Conservation (phyloP, 2,329 filamentous ascomycete genomes). For the Ambrosiella beaveri region DNA sequence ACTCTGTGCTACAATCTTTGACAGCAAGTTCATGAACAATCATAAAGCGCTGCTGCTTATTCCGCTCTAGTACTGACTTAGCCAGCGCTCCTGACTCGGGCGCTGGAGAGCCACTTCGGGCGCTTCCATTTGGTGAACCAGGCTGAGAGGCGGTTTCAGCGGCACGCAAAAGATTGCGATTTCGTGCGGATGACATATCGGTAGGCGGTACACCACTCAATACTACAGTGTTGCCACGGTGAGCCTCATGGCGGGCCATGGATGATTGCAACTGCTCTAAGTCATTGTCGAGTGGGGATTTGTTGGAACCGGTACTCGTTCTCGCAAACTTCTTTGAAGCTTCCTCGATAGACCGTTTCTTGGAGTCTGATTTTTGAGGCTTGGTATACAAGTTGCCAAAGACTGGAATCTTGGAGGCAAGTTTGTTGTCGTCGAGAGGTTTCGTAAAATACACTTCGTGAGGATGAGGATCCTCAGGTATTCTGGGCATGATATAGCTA, state of each 20-base stretch:
- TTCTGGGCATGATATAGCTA: slow-evolving; percentile 29
- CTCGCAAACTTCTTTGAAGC: slow-evolving; percentile 9
- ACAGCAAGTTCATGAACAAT: slow-evolving; percentile 46
- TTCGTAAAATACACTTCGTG: slow-evolving; percentile 41
- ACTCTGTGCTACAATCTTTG: slow-evolving; percentile 31
- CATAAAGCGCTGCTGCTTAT: slow-evolving; percentile 34
- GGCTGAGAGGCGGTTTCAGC: slow-evolving; percentile 27
- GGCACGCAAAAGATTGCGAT: slow-evolving; percentile 7
- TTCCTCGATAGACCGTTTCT: slow-evolving; percentile 3
- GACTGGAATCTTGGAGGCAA: slow-evolving; percentile 32
- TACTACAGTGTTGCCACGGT: slow-evolving; percentile 19
- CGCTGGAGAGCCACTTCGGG: slow-evolving; percentile 34
- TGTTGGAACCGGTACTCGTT: slow-evolving; percentile 14
- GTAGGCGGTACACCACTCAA: slow-evolving; percentile 15
- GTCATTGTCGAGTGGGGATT: slow-evolving; percentile 29
- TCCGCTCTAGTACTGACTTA: slow-evolving; percentile 33
- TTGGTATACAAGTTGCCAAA: slow-evolving; percentile 32
- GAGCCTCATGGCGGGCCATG: slow-evolving; percentile 26
- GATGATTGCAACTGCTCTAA: slow-evolving; percentile 32
- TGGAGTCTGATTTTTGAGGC: slow-evolving; percentile 4
- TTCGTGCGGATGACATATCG: neutral
- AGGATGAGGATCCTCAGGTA: slow-evolving; percentile 26
- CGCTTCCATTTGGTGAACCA: slow-evolving; percentile 38
- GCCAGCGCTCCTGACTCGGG: slow-evolving; percentile 33
- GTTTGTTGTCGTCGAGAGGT: slow-evolving; percentile 29